Evolutionary conservation across 2,329 filamentous ascomycete genomes (phyloP).

Genomic region (Trichoderma sp.): DNA sequence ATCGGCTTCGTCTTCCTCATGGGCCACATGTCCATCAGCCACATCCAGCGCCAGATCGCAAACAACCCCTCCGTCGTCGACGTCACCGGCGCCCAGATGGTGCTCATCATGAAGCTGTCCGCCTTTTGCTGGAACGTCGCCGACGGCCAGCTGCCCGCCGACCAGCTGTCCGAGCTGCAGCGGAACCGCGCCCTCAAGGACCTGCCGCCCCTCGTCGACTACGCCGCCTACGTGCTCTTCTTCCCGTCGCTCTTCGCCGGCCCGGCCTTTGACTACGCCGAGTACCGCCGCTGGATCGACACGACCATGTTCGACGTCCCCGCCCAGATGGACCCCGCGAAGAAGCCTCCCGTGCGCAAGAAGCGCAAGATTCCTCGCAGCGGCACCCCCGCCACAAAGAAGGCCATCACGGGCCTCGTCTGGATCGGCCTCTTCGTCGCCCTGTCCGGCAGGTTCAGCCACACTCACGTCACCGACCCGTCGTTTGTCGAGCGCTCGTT

Average conservation of each 20-base stretch:
- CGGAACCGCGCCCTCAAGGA: slow-evolving; percentile 76
- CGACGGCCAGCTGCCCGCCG: slow-evolving; percentile 78
- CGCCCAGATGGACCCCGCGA: slow-evolving; percentile 76
- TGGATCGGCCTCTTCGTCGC: slow-evolving; percentile 82
- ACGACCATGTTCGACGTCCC: slow-evolving; percentile 93
- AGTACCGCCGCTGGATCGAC: slow-evolving; percentile 90
- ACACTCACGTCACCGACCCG: slow-evolving; percentile 64
- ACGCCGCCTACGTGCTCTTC: slow-evolving; percentile 88
- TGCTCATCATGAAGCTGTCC: slow-evolving; percentile 94
- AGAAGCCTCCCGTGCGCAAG: slow-evolving; percentile 82
- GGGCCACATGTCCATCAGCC: slow-evolving; percentile 90
- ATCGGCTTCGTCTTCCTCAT: slow-evolving; percentile 91
- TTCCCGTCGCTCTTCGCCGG: slow-evolving; percentile 90
- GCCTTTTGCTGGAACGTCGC: slow-evolving; percentile 98
- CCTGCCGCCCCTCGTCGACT: slow-evolving; percentile 78
- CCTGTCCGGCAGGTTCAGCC: slow-evolving; percentile 68
- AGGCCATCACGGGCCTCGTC: slow-evolving; percentile 69
- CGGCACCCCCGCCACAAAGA: slow-evolving; percentile 78
- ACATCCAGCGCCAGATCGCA: slow-evolving; percentile 76
- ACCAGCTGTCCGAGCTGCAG: slow-evolving; percentile 83
- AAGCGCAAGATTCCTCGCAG: slow-evolving; percentile 92
- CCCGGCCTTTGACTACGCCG: slow-evolving; percentile 90
- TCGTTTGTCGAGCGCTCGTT: slow-evolving; percentile 69
- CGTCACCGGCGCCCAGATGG: slow-evolving; percentile 96
- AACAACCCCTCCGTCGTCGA: slow-evolving; percentile 71